Base-by-base conservation (phyloP, 768 basidiomycete genomes). In the Pleurotus giganteus region DNA sequence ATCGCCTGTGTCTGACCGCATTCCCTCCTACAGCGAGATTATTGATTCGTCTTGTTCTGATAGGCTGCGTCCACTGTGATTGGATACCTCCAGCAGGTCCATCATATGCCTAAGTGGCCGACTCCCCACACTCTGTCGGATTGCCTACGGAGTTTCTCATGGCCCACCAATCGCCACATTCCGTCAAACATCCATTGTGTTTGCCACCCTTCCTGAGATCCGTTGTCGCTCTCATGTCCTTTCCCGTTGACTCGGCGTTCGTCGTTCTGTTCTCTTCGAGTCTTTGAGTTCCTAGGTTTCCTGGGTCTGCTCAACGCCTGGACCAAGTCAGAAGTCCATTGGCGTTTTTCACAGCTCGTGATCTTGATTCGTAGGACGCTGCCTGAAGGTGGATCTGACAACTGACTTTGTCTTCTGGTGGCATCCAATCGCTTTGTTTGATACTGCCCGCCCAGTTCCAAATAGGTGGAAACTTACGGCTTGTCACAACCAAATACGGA, bases 41-140 rank as follows among this genome's bases (percentile, higher is more conserved):
- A 19, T 5, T 45, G 39, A 4, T 41, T n/a, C n/a, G 15, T 8
- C n/a, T 7, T 17, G 39, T 7, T 27, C 19, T 37, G 19, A 50
- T 50, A 50, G 49, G 49, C 31, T 37, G 49, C 19, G 2, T 6
- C 21, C 23, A 11, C 3, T 21, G 15, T 37, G 49, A 51, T 51
- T 51, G 49, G 49, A 24, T 19, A 15, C 21, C n/a, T 6, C 49
- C n/a, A 51, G 29, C 8, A 4, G 15, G 24, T 1, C 29, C 13
- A 28, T 19, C 17, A 11, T 29, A 15, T 7, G 19, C 19, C 26
- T 21, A 23, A 45, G 21, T 24, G 44, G 44, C 44, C 6, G 4
- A 13, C 44, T 51, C 19, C 49, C 49, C 49, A 51, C 49, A 37
- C 12, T 28, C n/a, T 32, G 46, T 47, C 46, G 46, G 8, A 17